phyloP scores from a whole-genome alignment of 2,329 filamentous ascomycete genomes.

The Penicillium hordei region DNA sequence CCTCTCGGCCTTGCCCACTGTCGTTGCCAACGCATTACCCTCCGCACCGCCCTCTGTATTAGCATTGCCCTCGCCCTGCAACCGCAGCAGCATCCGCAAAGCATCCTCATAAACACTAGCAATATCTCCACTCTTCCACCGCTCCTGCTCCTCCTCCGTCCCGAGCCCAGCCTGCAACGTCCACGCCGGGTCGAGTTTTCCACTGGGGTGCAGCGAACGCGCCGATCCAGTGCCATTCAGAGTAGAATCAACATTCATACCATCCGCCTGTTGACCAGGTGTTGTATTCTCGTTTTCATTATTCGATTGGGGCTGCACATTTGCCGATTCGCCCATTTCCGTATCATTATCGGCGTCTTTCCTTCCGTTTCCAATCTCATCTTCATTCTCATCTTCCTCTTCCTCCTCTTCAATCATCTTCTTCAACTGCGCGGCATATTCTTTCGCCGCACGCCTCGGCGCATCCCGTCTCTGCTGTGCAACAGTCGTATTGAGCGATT shows the following conservation, averaged over 20 bases:
- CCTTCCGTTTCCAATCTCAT: slow-evolving; percentile 38
- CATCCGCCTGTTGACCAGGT: slow-evolving; percentile 14
- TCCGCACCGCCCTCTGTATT: slow-evolving; percentile 26
- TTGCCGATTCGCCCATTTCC: slow-evolving; percentile 17
- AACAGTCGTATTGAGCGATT: slow-evolving; percentile 49
- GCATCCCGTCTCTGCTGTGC: slow-evolving; percentile 48
- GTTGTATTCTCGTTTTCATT: background rate
- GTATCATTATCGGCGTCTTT: slow-evolving; percentile 39
- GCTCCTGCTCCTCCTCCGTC: slow-evolving; percentile 35
- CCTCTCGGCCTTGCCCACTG: slow-evolving; percentile 49
- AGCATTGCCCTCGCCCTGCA: slow-evolving; percentile 37
- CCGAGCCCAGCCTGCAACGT: slow-evolving; percentile 36
- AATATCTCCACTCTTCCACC: slow-evolving; percentile 45
- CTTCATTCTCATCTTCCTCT: slow-evolving; percentile 62
- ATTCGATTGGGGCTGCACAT: background rate
- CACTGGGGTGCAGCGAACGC: background rate
- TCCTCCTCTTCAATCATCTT: slow-evolving; percentile 39
- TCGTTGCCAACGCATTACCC: slow-evolving; percentile 44
- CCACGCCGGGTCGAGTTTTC: slow-evolving; percentile 24
- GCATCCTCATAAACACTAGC: slow-evolving; percentile 44
- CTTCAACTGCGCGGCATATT: slow-evolving; percentile 39
- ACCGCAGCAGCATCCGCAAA: slow-evolving; percentile 39
- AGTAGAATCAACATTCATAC: slow-evolving; percentile 34
- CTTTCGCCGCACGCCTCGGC: slow-evolving; percentile 42
- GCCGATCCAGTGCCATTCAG: background rate